Percentiles rank a stretch among this genome's conserved stretches.
These are phyloP conservation scores for Apiotrichum porosum DNA, from an alignment of 1,284 basidiomycete species.

Conservation along the genomic window DNA sequence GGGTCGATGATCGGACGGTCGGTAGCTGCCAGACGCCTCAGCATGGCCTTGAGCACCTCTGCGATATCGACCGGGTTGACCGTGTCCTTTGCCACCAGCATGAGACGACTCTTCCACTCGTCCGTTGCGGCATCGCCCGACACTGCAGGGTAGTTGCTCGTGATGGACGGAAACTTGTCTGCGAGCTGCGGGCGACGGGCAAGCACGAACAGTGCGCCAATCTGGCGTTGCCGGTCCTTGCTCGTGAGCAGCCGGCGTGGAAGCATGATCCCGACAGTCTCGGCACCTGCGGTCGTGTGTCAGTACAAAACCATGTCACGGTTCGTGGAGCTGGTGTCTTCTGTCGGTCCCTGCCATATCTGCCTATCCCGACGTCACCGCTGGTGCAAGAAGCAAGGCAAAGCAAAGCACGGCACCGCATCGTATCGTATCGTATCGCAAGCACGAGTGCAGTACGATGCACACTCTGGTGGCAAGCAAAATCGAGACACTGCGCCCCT, in stretches of 20 bases:
- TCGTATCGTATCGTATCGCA: too few species aligned
- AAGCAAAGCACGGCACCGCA: too few species aligned
- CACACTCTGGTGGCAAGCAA: too few species aligned
- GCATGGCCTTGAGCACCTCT: slow-evolving; percentile 29
- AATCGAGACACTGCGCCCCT: neutral
- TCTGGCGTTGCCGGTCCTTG: slow-evolving; percentile 22
- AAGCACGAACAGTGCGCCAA: slow-evolving; percentile 26
- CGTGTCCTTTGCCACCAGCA: slow-evolving; percentile 15
- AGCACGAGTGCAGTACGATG: too few species aligned
- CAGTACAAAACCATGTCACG: too few species aligned
- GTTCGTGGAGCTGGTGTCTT: too few species aligned
- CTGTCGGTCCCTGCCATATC: too few species aligned
- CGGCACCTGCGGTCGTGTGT: slow-evolving; percentile 15
- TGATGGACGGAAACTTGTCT: slow-evolving; percentile 25
- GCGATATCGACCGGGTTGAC: slow-evolving; percentile 24
- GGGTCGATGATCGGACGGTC: slow-evolving; percentile 11
- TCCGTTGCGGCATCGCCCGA: neutral
- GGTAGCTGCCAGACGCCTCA: slow-evolving; percentile 20
- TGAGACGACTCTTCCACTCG: slow-evolving; percentile 20
- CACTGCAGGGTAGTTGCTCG: slow-evolving; percentile 6
- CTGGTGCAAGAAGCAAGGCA: too few species aligned
- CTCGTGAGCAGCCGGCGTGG: slow-evolving; percentile 18
- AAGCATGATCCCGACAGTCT: slow-evolving; percentile 31
- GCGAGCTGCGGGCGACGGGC: slow-evolving; percentile 21
- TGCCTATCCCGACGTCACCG: too few species aligned